Evolutionary conservation across 2,329 filamentous ascomycete genomes (phyloP).

Genomic region (Cladophialophora exuberans): DNA sequence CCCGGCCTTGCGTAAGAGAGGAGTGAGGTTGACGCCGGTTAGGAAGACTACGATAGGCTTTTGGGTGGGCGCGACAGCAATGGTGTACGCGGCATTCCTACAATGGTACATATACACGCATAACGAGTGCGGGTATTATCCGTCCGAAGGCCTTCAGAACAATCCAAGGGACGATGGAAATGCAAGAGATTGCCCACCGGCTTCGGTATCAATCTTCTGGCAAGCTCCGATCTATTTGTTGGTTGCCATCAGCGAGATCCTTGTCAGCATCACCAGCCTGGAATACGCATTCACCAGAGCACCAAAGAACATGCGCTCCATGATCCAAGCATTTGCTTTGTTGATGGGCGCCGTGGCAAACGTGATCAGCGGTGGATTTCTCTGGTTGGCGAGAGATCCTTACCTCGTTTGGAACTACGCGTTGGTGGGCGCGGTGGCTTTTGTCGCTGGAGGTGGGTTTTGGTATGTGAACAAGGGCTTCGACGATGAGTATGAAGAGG

Average conservation of each 20-base stretch:
- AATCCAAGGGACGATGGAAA: conserved; percentile 12
- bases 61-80: conserved; percentile 53
- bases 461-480: conserved; percentile 68
- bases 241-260: conserved; percentile 60
- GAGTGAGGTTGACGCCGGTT: conserved; percentile 62
- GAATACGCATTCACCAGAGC: conserved; percentile 78
- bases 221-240: conserved; percentile 56
- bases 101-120: conserved; percentile 63
- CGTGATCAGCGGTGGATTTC: conserved; percentile 70
- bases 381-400: conserved; percentile 64
- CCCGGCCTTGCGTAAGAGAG: conserved; percentile 56
- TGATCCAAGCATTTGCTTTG: conserved; percentile 71
- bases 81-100: conserved; percentile 60
- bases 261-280: conserved; percentile 68
- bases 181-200: conserved; percentile 13
- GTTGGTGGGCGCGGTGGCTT: conserved; percentile 63
- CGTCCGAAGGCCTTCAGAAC: conserved; percentile 41
- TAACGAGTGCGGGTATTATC: conserved; percentile 56
- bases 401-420: conserved; percentile 74
- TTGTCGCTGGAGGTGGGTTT: conserved; percentile 66
- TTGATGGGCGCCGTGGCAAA: conserved; percentile 72
- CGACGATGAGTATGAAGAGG: conserved; percentile 68
- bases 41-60: conserved; percentile 61
- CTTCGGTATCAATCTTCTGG: conserved; percentile 43
- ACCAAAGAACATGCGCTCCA: conserved; percentile 75